Conservation (phyloP, 2,329 filamentous ascomycete species). For the Dactylellina cionopaga region DNA sequence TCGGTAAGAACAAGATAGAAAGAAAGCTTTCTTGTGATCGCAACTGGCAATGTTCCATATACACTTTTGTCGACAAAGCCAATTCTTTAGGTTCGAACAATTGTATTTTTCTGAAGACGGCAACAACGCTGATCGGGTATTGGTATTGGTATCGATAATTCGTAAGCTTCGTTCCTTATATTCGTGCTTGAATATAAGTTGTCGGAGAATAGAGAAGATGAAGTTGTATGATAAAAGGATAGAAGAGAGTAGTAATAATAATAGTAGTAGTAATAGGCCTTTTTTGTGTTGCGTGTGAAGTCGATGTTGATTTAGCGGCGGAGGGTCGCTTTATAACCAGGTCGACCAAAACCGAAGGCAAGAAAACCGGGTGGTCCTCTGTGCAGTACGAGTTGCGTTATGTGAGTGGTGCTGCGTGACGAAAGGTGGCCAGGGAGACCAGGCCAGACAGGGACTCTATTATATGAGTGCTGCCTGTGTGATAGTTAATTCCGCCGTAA, state of each 20-base stretch:
- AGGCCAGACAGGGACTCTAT: no score
- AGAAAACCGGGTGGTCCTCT: constrained; percentile 9
- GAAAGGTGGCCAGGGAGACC: constrained; percentile 34
- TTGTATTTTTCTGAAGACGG: constrained; percentile 45
- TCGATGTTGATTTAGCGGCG: constrained; percentile 11
- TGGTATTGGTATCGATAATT: constrained; percentile 1
- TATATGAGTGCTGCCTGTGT: constrained; percentile 30
- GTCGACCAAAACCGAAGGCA: constrained; percentile 3
- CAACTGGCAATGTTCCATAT: constrained; percentile 51
- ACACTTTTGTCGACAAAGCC: constrained; percentile 51
- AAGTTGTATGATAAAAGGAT: not conserved
- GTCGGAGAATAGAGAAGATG: not conserved
- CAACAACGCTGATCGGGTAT: constrained; percentile 27
- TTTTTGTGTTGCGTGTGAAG: constrained; percentile 31
- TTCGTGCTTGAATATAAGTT: not conserved
- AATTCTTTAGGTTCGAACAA: constrained; percentile 38
- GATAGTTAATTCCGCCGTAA: constrained; percentile 47
- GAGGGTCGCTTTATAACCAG: constrained; percentile 48
- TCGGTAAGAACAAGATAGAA: constrained; percentile 51
- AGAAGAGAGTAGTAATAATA: no score
- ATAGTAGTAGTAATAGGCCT: not conserved
- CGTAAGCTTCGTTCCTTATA: not conserved
- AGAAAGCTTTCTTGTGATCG: constrained; percentile 49
- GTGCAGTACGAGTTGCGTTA: not conserved
- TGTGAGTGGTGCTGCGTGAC: constrained; percentile 16